These are phyloP conservation scores for Ustilago xerochloae DNA, from an alignment of 1,284 basidiomycete species.

Conservation along the genomic window DNA sequence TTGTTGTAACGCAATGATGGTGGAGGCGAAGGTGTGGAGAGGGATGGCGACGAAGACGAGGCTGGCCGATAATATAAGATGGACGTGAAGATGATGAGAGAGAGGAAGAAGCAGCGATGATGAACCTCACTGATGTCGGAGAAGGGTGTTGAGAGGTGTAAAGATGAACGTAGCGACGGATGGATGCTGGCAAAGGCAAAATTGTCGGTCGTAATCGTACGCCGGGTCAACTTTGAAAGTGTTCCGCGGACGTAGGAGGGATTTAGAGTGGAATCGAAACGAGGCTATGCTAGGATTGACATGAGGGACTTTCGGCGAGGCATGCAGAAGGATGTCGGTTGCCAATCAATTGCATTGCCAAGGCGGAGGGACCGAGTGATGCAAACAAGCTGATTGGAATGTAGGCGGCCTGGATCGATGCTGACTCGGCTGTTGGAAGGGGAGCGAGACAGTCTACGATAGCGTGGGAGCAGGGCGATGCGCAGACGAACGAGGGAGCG, in stretches of 20 bases:
- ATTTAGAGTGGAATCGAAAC: not conserved
- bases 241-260: not conserved
- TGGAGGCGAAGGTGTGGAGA: no score
- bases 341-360: no score
- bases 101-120: no score
- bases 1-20: no score
- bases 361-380: not conserved
- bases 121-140: no score
- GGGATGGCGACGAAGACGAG: no score
- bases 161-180: not conserved
- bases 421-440: not conserved
- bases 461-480: slow-evolving; percentile 41
- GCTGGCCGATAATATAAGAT: no score
- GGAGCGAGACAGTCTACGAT: slow-evolving; percentile 13
- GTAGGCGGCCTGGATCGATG: not conserved
- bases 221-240: no score
- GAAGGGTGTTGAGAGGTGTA: no score
- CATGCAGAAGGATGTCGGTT: not conserved
- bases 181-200: not conserved
- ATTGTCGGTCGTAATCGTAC: not conserved
- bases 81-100: no score
- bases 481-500: not conserved
- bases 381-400: not conserved
- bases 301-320: not conserved
- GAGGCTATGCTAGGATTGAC: slow-evolving; percentile 30